Base-by-base conservation (phyloP, 495 filamentous ascomycete genomes). In the Podospora anserina region DNA sequence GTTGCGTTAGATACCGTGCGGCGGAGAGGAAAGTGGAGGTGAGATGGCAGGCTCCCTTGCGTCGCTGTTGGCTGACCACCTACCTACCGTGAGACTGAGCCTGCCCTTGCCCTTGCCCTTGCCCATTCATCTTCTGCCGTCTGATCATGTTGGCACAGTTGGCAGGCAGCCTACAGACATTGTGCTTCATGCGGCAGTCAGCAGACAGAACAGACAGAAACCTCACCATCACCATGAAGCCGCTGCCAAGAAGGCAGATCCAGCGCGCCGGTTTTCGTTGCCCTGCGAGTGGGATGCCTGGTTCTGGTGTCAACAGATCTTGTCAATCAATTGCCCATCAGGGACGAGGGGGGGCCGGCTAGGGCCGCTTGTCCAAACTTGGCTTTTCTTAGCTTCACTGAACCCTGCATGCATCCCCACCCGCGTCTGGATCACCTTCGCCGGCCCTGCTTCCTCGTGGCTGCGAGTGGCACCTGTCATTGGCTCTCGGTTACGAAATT, bases 371-470 rank as follows among this genome's bases (percentile, higher is more conserved):
- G 0, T 15, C 55, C 18, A 6, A 58, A 58, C 55, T 58, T 58
- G 55, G 55, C 55, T 58, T 58, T 58, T 20, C 55, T 58, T 58
- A 26, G 55, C 55, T 58, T 58, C 55, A 20, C 9, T 58, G 55
- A 58, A 11, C n/a, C 55, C 55, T 58, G 55, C 55, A 58, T 58
- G 55, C 55, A 58, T 58, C 55, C n/a, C 23, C 55, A 23, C 23
- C n/a, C n/a, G 55, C n/a, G 23, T 58, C 55, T 58, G 55, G 55
- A 58, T 19, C 55, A 26, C 55, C 55, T 20, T n/a, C 6, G 18
- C 7, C 56, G 19, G 56, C 56, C 56, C 56, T 59, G 56, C 56
- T 49, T 49, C 56, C 56, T 59, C 56, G 56, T 59, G 56, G 60
- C 60, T 27, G 23, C 18, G 27, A 28, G 18, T 4, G 60, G 60